Conservation (phyloP, 495 filamentous ascomycete species). For the Aspergillus steynii region DNA sequence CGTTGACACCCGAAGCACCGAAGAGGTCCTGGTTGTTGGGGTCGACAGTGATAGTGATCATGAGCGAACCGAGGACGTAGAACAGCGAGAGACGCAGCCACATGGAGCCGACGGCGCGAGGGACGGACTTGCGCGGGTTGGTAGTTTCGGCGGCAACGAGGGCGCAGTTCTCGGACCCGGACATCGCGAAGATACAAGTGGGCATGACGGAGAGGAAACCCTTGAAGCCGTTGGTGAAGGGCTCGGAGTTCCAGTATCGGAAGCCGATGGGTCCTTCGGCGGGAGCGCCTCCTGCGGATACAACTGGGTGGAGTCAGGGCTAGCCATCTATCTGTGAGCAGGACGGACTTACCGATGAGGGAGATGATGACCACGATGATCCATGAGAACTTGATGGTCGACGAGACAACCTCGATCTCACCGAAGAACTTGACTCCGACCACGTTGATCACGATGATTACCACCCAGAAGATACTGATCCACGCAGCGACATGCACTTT, state of each 20-base stretch:
- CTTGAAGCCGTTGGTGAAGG: conserved; percentile 68
- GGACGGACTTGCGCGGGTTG: conserved; percentile 61
- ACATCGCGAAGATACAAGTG: conserved; percentile 66
- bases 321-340: conserved; percentile 13
- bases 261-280: conserved; percentile 55
- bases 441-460: conserved; percentile 44
- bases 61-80: conserved; percentile 51
- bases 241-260: conserved; percentile 63
- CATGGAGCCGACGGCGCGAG: conserved; percentile 62
- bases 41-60: conserved; percentile 57
- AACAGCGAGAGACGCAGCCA: conserved; percentile 68
- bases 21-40: conserved; percentile 41
- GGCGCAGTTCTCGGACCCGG: conserved; percentile 57
- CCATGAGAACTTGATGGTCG: conserved; percentile 49
- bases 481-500: conserved; percentile 44
- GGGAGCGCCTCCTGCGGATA: conserved; percentile 58
- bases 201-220: conserved; percentile 68
- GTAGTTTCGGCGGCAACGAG: conserved; percentile 64
- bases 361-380: conserved; percentile 47
- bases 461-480: conserved; percentile 48
- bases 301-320: conserved; percentile 34
- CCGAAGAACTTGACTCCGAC: conserved; percentile 53
- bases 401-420: conserved; percentile 54
- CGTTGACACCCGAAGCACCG: conserved; percentile 45
- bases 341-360: conserved; percentile 15